Conservation (phyloP, 2,329 filamentous ascomycete genomes). For the Pestalotiopsis sp. region DNA sequence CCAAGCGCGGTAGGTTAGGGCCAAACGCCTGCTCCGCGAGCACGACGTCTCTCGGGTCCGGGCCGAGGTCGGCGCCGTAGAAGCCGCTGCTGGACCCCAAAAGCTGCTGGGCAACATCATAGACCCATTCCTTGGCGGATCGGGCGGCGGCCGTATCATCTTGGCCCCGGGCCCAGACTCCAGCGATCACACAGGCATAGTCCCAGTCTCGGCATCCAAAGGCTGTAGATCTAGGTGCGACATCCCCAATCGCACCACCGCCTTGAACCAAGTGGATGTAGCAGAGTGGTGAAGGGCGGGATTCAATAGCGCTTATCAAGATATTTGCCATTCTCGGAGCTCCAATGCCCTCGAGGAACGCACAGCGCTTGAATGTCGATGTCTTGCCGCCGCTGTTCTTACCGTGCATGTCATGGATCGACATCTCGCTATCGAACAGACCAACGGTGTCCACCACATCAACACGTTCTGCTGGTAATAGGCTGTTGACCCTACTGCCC, state of each 20-base stretch:
- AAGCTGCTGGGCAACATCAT: constrained; percentile 47
- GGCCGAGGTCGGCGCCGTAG: constrained; percentile 65
- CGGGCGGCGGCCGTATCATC: constrained; percentile 44
- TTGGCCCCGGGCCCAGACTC: constrained; percentile 58
- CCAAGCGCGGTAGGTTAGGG: constrained; percentile 49
- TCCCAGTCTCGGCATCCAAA: constrained; percentile 67
- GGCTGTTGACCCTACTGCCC: constrained; percentile 19
- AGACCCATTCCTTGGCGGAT: constrained; percentile 55
- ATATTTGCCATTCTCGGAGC: constrained; percentile 28
- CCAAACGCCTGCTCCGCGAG: constrained; percentile 60
- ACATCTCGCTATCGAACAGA: constrained; percentile 62
- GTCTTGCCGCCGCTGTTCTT: constrained; percentile 61
- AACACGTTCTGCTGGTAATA: constrained; percentile 34
- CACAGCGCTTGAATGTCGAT: constrained; percentile 64
- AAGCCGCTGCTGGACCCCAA: constrained; percentile 51
- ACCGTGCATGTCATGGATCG: constrained; percentile 60
- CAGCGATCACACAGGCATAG: constrained; percentile 65
- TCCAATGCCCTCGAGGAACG: constrained; percentile 57
- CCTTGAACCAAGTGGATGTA: constrained; percentile 66
- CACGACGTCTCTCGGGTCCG: constrained; percentile 56
- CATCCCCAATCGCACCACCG: constrained; percentile 50
- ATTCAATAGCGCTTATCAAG: constrained; percentile 47
- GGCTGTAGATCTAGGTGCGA: constrained; percentile 48
- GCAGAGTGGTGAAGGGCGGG: constrained; percentile 53
- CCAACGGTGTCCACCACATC: constrained; percentile 47